These are phyloP conservation scores for Hygrocybe coccinea DNA, from an alignment of 768 basidiomycete genomes.

Conservation along the genomic window DNA sequence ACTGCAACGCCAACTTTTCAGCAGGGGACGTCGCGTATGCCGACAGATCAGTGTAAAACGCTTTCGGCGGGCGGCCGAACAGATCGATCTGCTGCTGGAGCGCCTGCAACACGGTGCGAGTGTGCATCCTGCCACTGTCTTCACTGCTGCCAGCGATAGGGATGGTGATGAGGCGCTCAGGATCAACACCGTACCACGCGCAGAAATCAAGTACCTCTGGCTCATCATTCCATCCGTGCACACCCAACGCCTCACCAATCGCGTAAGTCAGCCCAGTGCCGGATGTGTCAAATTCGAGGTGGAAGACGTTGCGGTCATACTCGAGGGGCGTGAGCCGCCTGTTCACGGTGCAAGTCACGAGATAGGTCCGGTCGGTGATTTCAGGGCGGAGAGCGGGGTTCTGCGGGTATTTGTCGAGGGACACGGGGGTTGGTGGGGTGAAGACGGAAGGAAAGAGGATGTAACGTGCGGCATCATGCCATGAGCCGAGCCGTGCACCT, in stretches of 20 bases:
- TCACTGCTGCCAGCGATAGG: slow-evolving; percentile 62
- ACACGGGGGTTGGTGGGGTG: slow-evolving; percentile 41
- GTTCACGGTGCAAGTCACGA: slow-evolving; percentile 92
- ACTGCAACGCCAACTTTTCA: slow-evolving; percentile 78
- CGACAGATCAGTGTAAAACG: slow-evolving; percentile 88
- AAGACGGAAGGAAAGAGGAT: slow-evolving; percentile 84
- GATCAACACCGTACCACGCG: slow-evolving; percentile 84
- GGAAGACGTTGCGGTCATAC: slow-evolving; percentile 98
- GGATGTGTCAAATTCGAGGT: slow-evolving; percentile 89
- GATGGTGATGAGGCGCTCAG: slow-evolving; percentile 73
- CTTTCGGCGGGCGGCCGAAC: slow-evolving; percentile 93
- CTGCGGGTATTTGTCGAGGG: slow-evolving; percentile 45
- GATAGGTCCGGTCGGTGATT: slow-evolving; percentile 80
- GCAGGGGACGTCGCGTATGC: slow-evolving; percentile 62
- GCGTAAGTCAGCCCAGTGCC: slow-evolving; percentile 93
- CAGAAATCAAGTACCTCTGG: slow-evolving; percentile 87
- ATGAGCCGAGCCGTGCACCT: slow-evolving; percentile 57
- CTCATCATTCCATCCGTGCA: slow-evolving; percentile 97
- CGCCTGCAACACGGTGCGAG: slow-evolving; percentile 90
- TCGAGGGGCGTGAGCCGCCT: slow-evolving; percentile 89
- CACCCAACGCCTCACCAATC: slow-evolving; percentile 93
- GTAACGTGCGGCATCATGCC: slow-evolving; percentile 87
- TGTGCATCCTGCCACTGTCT: slow-evolving; percentile 70
- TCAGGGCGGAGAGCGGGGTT: slow-evolving; percentile 81
- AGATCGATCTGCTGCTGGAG: slow-evolving; percentile 96